Evolutionary conservation across 2,329 filamentous ascomycete species (phyloP).

Genomic region (Colletotrichum lindemuthianum): DNA sequence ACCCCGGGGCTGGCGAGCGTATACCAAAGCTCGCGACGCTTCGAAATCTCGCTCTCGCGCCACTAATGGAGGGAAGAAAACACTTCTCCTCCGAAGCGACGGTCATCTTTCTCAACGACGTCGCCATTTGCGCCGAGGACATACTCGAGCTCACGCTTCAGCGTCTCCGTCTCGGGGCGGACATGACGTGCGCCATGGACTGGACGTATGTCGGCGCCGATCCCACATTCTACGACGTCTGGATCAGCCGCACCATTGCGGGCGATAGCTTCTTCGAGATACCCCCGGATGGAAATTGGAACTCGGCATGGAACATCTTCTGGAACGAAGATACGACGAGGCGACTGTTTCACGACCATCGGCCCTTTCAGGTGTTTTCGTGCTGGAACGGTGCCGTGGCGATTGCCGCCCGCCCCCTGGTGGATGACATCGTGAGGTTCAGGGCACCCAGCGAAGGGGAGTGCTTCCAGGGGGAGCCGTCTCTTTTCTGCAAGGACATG

Average conservation of each 20-base stretch:
- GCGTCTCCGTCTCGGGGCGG: slow-evolving; percentile 57
- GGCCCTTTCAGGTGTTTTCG: slow-evolving; percentile 68
- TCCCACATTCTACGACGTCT: slow-evolving; percentile 66
- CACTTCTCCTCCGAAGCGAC: slow-evolving; percentile 46
- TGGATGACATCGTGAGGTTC: slow-evolving; percentile 56
- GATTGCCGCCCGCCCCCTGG: slow-evolving; percentile 58
- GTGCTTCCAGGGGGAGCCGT: slow-evolving; percentile 65
- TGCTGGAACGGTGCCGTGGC: slow-evolving; percentile 69
- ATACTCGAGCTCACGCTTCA: slow-evolving; percentile 57
- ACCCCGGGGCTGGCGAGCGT: slow-evolving; percentile 55
- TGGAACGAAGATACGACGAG: slow-evolving; percentile 55
- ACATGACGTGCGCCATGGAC: slow-evolving; percentile 70
- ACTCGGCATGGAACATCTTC: slow-evolving; percentile 61
- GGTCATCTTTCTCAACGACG: slow-evolving; percentile 65
- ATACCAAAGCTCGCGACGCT: slow-evolving; percentile 60
- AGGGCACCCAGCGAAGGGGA: slow-evolving; percentile 51
- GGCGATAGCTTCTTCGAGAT: slow-evolving; percentile 67
- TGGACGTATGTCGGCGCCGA: slow-evolving; percentile 58
- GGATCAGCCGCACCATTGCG: slow-evolving; percentile 60
- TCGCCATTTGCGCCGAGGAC: slow-evolving; percentile 63
- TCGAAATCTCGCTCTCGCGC: slow-evolving; percentile 62
- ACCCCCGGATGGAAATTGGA: slow-evolving; percentile 59
- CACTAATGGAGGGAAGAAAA: slow-evolving; percentile 47
- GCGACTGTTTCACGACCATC: slow-evolving; percentile 44
- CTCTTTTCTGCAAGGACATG: slow-evolving; percentile 66